phyloP scores from a whole-genome alignment of 2,329 filamentous ascomycete genomes.

The Neonectria coccinea region DNA sequence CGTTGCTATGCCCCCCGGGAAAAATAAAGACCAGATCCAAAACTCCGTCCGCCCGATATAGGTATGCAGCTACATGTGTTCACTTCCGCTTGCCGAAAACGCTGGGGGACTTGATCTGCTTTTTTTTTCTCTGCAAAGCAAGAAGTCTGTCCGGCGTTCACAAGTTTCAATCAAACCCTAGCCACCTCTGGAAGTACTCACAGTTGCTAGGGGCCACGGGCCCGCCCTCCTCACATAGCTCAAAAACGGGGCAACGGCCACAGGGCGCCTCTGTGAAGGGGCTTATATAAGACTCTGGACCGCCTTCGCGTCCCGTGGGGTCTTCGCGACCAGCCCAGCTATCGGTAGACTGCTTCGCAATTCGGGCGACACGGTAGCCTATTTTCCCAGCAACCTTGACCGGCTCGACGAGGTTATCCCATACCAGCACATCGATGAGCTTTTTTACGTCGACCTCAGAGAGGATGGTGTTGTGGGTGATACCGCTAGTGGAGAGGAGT shows the following conservation, averaged over 20 bases:
- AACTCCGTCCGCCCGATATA: conserved; percentile 38
- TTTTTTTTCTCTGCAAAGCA: background rate
- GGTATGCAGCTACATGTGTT: background rate
- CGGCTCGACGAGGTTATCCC: conserved; percentile 84
- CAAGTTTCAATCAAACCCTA: conserved; percentile 60
- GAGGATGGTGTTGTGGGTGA: conserved; percentile 79
- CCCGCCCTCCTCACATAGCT: conserved; percentile 90
- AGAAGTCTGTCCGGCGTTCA: background rate
- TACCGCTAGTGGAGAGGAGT: conserved; percentile 74
- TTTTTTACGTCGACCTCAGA: conserved; percentile 83
- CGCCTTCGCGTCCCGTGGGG: conserved; percentile 51
- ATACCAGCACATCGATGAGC: conserved; percentile 88
- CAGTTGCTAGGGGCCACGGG: conserved; percentile 91
- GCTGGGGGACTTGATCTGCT: background rate
- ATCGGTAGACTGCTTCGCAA: conserved; percentile 59
- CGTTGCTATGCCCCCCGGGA: conserved; percentile 39
- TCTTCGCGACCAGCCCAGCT: conserved; percentile 56
- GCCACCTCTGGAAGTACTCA: conserved; percentile 90
- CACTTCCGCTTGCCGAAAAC: conserved; percentile 1
- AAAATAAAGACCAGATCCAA: conserved; percentile 35
- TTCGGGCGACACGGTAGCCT: conserved; percentile 65
- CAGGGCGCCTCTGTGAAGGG: conserved; percentile 91
- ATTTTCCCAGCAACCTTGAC: conserved; percentile 62
- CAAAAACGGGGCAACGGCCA: conserved; percentile 91
- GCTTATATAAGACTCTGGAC: conserved; percentile 66